Percentiles rank a stretch among this genome's conserved stretches.
Conservation (phyloP, 495 filamentous ascomycete species). For the Stereocaulon alpinum region DNA sequence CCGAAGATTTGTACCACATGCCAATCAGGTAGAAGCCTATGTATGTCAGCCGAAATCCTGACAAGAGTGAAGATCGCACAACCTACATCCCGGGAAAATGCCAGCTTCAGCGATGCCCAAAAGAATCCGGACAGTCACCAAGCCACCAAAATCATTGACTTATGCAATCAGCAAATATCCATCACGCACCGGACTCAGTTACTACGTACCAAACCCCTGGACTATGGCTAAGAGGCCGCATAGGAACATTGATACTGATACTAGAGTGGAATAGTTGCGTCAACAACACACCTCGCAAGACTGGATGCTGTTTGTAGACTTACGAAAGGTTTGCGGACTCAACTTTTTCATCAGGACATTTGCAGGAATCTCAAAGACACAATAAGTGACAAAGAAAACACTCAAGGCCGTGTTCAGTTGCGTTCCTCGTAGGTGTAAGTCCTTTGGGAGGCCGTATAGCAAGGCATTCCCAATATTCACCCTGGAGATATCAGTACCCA, state of each 20-base stretch:
- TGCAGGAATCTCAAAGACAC: conserved; percentile 60
- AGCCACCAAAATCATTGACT: conserved; percentile 44
- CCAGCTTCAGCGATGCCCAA: conserved; percentile 34
- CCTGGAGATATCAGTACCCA: conserved; percentile 2
- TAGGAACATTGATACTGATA: conserved; percentile 22
- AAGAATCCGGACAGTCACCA: conserved; percentile 58
- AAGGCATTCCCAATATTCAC: conserved; percentile 58
- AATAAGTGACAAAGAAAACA: conserved; percentile 85
- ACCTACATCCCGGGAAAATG: conserved; percentile 24
- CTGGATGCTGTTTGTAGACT: neutral
- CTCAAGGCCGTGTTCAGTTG: conserved; percentile 58
- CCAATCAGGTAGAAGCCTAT: conserved; percentile 26
- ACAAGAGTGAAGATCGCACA: neutral
- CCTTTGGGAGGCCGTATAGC: conserved; percentile 28
- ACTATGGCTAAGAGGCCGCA: conserved; percentile 28
- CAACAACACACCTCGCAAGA: no score
- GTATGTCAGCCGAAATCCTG: no score
- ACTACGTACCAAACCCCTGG: conserved; percentile 20
- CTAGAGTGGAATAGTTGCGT: neutral
- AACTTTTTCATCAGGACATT: conserved; percentile 48
- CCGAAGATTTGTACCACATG: conserved; percentile 27
- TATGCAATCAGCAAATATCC: neutral
- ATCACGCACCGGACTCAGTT: no score
- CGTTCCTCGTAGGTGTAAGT: conserved; percentile 37
- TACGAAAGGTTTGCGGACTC: conserved; percentile 67